Conservation (phyloP, 768 basidiomycete genomes). For the Rhizopogon sp. region DNA sequence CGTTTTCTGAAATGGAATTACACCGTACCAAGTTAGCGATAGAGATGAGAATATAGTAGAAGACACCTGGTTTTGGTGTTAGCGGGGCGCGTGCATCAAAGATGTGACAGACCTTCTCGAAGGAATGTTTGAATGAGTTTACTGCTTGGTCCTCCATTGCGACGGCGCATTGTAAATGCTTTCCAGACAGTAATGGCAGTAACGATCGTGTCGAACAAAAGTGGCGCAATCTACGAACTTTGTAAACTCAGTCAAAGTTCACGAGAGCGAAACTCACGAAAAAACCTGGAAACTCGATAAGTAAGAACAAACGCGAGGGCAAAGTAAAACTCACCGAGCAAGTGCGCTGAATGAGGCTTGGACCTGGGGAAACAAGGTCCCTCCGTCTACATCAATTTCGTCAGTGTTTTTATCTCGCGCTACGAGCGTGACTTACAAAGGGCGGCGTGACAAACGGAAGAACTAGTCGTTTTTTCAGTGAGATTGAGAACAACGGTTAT, state of each 20-base stretch:
- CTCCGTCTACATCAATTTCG: slow-evolving; percentile 26
- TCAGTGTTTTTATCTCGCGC: neutral
- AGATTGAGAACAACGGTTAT: neutral
- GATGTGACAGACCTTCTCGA: slow-evolving; percentile 55
- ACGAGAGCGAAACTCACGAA: slow-evolving; percentile 39
- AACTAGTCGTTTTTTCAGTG: slow-evolving; percentile 33
- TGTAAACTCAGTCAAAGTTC: slow-evolving; percentile 1
- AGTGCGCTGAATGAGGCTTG: slow-evolving; percentile 78
- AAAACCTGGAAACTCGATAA: slow-evolving; percentile 35
- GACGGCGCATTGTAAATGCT: slow-evolving; percentile 70
- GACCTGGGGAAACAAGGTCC: slow-evolving; percentile 81
- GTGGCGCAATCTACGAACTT: slow-evolving; percentile 60
- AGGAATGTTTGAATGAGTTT: slow-evolving; percentile 80
- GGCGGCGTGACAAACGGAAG: slow-evolving; percentile 63
- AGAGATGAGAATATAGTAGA: slow-evolving; percentile 84
- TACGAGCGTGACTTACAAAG: slow-evolving; percentile 36
- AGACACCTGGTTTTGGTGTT: slow-evolving; percentile 48
- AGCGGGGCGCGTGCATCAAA: neutral
- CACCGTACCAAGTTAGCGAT: slow-evolving; percentile 64
- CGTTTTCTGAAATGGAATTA: neutral
- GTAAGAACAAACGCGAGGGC: slow-evolving; percentile 3
- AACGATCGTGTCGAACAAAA: slow-evolving; percentile 76
- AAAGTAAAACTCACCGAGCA: slow-evolving; percentile 49
- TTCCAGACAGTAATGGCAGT: slow-evolving; percentile 80
- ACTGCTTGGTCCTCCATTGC: slow-evolving; percentile 72